phyloP scores from a whole-genome alignment of 768 basidiomycete genomes.

The Heimioporus sp. region DNA sequence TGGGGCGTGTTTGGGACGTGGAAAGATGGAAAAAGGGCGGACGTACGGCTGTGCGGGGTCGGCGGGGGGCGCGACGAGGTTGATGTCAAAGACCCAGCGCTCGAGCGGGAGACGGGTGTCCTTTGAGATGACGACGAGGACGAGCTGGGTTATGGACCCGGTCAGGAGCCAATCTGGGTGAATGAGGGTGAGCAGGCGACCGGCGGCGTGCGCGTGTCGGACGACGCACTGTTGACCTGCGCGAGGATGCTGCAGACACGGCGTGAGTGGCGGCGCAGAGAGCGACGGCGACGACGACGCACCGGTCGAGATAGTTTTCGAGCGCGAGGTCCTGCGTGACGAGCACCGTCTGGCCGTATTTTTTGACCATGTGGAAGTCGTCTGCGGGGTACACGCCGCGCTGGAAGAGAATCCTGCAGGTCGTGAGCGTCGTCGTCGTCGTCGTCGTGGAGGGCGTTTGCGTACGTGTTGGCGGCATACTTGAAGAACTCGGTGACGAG shows the following conservation, averaged over 20 bases:
- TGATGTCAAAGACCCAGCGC: constrained; percentile 97
- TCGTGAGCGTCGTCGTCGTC: constrained; percentile 12
- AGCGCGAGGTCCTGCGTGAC: constrained; percentile 92
- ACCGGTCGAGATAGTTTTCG: constrained; percentile 91
- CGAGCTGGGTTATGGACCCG: constrained; percentile 89
- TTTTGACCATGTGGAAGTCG: constrained; percentile 99
- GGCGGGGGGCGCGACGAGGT: constrained; percentile 66
- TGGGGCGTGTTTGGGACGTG: constrained; percentile 19
- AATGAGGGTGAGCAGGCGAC: neutral
- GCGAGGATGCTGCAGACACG: constrained; percentile 90
- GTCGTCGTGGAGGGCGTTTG: no score
- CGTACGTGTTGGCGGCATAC: constrained; percentile 98
- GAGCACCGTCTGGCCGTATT: constrained; percentile 94
- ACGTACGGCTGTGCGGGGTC: constrained; percentile 53
- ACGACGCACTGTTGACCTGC: constrained; percentile 87
- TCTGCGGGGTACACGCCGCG: constrained; percentile 96
- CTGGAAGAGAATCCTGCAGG: constrained; percentile 86
- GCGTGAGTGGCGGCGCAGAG: no score
- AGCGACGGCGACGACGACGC: no score
- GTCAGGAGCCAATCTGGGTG: constrained; percentile 87
- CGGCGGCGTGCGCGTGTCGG: neutral
- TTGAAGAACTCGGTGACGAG: constrained; percentile 99
- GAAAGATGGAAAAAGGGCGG: neutral
- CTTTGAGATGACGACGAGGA: constrained; percentile 94
- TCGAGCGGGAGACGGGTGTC: constrained; percentile 90